Conservation (phyloP, 768 basidiomycete genomes). For the Termitomyces sp. region DNA sequence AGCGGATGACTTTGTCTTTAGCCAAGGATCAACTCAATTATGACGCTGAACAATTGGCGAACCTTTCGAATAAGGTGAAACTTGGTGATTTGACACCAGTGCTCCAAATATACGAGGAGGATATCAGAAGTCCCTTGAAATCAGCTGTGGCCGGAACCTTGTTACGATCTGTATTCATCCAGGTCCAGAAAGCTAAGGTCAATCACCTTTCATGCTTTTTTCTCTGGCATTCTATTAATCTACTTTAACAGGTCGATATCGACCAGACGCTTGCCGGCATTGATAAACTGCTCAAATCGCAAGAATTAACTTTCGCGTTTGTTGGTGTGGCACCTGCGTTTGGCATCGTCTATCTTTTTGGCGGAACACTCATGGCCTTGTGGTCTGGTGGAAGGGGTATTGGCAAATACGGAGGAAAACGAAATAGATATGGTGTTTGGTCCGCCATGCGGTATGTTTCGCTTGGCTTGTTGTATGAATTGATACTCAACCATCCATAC, state of each 20-base stretch:
- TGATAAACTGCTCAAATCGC: conserved; percentile 89
- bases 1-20: conserved; percentile 87
- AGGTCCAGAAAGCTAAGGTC: conserved; percentile 95
- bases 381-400: conserved; percentile 47
- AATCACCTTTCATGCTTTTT: neutral
- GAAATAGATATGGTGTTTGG: conserved; percentile 56
- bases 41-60: conserved; percentile 55
- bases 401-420: conserved; percentile 56
- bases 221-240: neutral
- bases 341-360: conserved; percentile 67
- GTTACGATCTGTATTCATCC: conserved; percentile 82
- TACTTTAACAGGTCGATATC: conserved; percentile 69
- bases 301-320: conserved; percentile 95
- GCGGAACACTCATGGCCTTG: conserved; percentile 47
- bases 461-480: neutral
- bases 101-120: conserved; percentile 84
- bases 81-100: conserved; percentile 86
- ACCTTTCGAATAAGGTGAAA: conserved; percentile 61
- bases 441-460: conserved; percentile 58
- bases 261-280: conserved; percentile 88
- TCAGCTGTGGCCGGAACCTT: conserved; percentile 80
- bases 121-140: conserved; percentile 83
- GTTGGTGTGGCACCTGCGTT: conserved; percentile 93
- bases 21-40: conserved; percentile 79
- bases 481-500: neutral